Conservation (phyloP, 2,329 filamentous ascomycete species). For the Nothophoma quercina region DNA sequence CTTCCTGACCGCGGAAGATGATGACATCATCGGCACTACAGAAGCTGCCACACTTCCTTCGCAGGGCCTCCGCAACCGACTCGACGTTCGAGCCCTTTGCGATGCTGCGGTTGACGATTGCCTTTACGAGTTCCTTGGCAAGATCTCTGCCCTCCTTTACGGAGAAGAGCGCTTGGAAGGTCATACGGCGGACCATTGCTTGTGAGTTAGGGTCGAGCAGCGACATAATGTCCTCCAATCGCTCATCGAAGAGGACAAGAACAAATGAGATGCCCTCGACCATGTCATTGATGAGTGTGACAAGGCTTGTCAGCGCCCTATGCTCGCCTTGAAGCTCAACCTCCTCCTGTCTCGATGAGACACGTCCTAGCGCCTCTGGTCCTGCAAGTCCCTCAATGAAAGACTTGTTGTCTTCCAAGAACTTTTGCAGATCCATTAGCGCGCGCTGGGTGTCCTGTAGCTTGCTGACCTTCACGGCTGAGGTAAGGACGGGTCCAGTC, state of each 20-base stretch:
- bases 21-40: slow-evolving; percentile 97
- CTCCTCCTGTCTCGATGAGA: slow-evolving; percentile 85
- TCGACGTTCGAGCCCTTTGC: slow-evolving; percentile 97
- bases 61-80: slow-evolving; percentile 92
- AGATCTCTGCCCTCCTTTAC: slow-evolving; percentile 81
- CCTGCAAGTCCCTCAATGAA: slow-evolving; percentile 96
- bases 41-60: slow-evolving; percentile 93
- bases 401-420: slow-evolving; percentile 84
- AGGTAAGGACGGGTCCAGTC: slow-evolving; percentile 69
- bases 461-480: slow-evolving; percentile 72
- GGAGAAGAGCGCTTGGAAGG: slow-evolving; percentile 88
- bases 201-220: slow-evolving; percentile 71
- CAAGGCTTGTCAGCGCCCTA: slow-evolving; percentile 84
- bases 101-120: slow-evolving; percentile 97
- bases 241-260: slow-evolving; percentile 91
- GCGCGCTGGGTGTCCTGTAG: slow-evolving; percentile 80
- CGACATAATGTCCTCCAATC: slow-evolving; percentile 84
- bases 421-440: slow-evolving; percentile 78
- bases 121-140: slow-evolving; percentile 93
- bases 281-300: slow-evolving; percentile 86
- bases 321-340: slow-evolving; percentile 93
- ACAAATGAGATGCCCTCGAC: slow-evolving; percentile 98
- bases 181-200: slow-evolving; percentile 75
- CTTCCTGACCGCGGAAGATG: slow-evolving; percentile 97
- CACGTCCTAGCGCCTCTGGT: slow-evolving; percentile 80